Base-by-base conservation (phyloP, 257 asterid species). In the Fraxinus americana region DNA sequence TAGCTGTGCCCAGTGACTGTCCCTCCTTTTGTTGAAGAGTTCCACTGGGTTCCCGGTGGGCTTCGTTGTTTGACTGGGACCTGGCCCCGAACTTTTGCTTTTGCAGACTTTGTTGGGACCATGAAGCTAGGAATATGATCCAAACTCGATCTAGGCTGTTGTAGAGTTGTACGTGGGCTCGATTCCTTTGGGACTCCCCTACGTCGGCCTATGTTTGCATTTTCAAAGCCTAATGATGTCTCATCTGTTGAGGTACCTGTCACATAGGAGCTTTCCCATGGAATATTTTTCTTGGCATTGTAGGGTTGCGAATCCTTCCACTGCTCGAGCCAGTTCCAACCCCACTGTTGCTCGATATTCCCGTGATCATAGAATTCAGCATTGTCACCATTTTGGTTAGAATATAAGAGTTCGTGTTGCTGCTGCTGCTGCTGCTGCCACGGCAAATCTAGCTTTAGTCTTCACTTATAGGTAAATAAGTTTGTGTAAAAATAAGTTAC, bases 31-130 rank as follows among this genome's bases (percentile, higher is more conserved):
- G 91, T 85, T 0, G 94, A 87, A 9, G 84, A 59, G 83, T 91
- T 91, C 97, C 94, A 91, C 10, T 85, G 90, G 29, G 61, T 77
- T 3, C 81, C 48, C 7, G 82, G 73, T 19, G 92, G 88, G 90
- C 87, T 82, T 0, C 82, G 85, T 35, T 82, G 88, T 75, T 80
- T 89, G 4, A 38, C 25, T 2, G 84, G 81, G 79, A 89, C 94
- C 75, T 87, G 95, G 38, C 73, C 61, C 14, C 91, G 74, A 4
- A 86, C 93, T 84, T 93, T 95, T 0, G 99, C 98, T 73, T 90
- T 92, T 0, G 99, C 94, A 0, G 99, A 92, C 75, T 93, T 86
- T 13, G 99, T 95, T 4, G 92, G 93, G 83, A 93, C 92, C 99
- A 95, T 93, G 77, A 90, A 95, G 78, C 98, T 91, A 0, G 99